Evolutionary conservation across 2,329 filamentous ascomycete genomes (phyloP).

Genomic region (Neonectria punicea): DNA sequence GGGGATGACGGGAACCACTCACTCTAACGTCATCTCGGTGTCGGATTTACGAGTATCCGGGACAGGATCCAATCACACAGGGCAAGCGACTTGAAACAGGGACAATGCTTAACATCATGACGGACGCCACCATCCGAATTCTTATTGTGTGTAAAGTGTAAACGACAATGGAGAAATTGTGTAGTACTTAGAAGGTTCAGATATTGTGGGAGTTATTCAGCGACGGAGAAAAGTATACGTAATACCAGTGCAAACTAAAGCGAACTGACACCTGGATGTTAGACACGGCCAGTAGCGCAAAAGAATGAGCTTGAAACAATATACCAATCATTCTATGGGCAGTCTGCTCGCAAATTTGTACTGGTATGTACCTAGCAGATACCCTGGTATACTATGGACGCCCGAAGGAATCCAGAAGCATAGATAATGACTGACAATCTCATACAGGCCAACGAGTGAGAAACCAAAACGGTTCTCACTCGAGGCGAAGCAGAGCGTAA

Average conservation of each 20-base stretch:
- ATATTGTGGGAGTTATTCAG: background rate
- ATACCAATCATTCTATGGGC: constrained; percentile 45
- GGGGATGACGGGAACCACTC: constrained; percentile 25
- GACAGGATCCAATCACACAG: background rate
- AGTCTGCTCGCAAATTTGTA: constrained; percentile 44
- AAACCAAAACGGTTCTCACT: constrained; percentile 63
- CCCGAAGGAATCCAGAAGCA: constrained; percentile 44
- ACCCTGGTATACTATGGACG: constrained; percentile 45
- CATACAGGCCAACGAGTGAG: constrained; percentile 43
- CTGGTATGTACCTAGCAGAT: constrained; percentile 49
- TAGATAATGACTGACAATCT: constrained; percentile 45
- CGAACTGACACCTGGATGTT: too few species aligned
- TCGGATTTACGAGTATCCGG: constrained; percentile 39
- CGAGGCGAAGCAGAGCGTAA: constrained; percentile 58
- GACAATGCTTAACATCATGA: background rate
- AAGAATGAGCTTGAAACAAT: constrained; percentile 25
- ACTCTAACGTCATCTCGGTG: constrained; percentile 40
- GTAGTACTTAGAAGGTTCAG: background rate
- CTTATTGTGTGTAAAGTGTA: background rate
- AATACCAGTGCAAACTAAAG: too few species aligned
- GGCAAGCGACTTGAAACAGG: background rate
- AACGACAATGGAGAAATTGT: background rate
- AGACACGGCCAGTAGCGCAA: background rate
- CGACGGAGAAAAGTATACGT: too few species aligned
- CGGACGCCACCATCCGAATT: background rate